Conservation (phyloP, 495 filamentous ascomycete genomes). For the Trichoderma reesei region DNA sequence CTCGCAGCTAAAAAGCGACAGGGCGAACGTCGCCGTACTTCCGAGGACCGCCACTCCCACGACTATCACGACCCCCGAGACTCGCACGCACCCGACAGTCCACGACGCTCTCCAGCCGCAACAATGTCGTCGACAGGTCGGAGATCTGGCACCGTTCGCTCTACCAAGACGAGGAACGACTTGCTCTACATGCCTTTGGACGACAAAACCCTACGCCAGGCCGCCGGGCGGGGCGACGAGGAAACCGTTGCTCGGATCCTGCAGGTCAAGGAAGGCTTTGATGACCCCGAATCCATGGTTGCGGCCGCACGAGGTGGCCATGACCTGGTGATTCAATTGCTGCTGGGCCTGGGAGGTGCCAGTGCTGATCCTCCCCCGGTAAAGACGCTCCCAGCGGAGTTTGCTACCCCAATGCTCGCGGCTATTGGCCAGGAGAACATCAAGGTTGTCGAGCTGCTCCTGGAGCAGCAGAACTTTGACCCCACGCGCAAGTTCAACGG, state of each 20-base stretch:
- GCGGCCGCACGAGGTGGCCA: slow-evolving; percentile 91
- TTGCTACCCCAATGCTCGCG: slow-evolving; percentile 85
- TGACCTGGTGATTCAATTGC: slow-evolving; percentile 70
- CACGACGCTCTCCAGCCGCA: slow-evolving; percentile 50
- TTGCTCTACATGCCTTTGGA: slow-evolving; percentile 46
- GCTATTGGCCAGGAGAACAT: slow-evolving; percentile 87
- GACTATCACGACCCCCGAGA: slow-evolving; percentile 44
- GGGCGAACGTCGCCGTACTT: slow-evolving; percentile 45
- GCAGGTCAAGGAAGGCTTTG: slow-evolving; percentile 55
- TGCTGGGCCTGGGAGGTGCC: slow-evolving; percentile 70
- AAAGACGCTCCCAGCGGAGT: slow-evolving; percentile 36
- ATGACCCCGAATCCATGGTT: slow-evolving; percentile 77
- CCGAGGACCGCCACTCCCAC: slow-evolving; percentile 51
- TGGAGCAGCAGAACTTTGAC: slow-evolving; percentile 69
- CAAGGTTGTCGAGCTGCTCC: slow-evolving; percentile 67
- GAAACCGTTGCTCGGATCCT: slow-evolving; percentile 69
- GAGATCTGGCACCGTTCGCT: slow-evolving; percentile 35
- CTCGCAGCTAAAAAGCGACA: slow-evolving; percentile 42
- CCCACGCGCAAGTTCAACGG: slow-evolving; percentile 62
- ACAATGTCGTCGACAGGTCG: slow-evolving; percentile 26
- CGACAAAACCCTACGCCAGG: slow-evolving; percentile 64
- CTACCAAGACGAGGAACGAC: slow-evolving; percentile 46
- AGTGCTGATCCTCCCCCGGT: slow-evolving; percentile 70
- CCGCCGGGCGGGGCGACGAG: slow-evolving; percentile 74
- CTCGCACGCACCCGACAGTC: slow-evolving; percentile 62